Conservation (phyloP, 768 basidiomycete species). For the Calocera cornea region DNA sequence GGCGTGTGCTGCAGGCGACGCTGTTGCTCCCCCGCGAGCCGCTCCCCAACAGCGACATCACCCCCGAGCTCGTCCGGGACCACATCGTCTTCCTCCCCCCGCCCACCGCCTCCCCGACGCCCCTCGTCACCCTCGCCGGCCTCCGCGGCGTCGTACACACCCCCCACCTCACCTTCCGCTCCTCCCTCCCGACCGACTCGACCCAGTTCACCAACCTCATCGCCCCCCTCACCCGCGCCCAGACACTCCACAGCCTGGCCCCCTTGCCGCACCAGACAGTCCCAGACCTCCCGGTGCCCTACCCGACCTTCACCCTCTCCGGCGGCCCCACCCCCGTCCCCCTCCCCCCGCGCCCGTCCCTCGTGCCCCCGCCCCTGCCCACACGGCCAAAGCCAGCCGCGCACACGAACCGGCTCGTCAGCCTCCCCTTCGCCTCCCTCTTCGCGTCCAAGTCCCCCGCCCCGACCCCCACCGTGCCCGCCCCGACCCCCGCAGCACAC, state of each 20-base stretch:
- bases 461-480: constrained; percentile 23
- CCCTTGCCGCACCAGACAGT: constrained; percentile 33
- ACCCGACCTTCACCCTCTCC: constrained; percentile 37
- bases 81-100: constrained; percentile 61
- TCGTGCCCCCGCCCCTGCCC: constrained; percentile 31
- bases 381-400: constrained; percentile 24
- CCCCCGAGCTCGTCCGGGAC: constrained; percentile 65
- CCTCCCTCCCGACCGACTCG: constrained; percentile 31
- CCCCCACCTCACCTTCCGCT: constrained; percentile 32
- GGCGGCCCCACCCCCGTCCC: constrained; percentile 28
- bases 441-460: constrained; percentile 38
- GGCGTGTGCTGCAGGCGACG: constrained; percentile 59
- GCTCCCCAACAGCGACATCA: constrained; percentile 41
- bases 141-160: constrained; percentile 52
- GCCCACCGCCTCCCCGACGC: constrained; percentile 29
- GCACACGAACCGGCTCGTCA: constrained; percentile 34
- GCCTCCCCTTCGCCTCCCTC: constrained; percentile 65
- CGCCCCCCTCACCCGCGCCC: constrained; percentile 25
- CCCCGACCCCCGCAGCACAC: constrained; percentile 11
- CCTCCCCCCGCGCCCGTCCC: constrained; percentile 20
- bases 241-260: constrained; percentile 35
- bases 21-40: constrained; percentile 64
- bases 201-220: constrained; percentile 32
- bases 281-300: constrained; percentile 27
- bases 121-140: constrained; percentile 69